Base-by-base conservation (phyloP, 768 basidiomycete species). In the Terana coerulea region DNA sequence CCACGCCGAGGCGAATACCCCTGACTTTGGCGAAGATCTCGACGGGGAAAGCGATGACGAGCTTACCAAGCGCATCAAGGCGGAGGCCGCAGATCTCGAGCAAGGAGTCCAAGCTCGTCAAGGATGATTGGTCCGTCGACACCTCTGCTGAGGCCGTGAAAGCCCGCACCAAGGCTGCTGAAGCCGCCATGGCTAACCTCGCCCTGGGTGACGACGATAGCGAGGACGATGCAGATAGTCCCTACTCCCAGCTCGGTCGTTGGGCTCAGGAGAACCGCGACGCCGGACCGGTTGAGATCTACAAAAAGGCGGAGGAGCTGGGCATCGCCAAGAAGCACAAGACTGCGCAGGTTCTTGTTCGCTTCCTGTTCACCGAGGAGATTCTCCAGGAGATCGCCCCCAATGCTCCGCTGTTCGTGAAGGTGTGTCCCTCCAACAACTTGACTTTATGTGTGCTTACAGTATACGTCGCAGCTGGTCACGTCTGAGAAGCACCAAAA, bases 281-380 rank as follows among this genome's bases (percentile, higher is more conserved):
- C 25, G 74, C 76, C 3, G 75, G 78, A 42, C 73, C 83, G 24
- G 74, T 88, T 45, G 81, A 86, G 21, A 80, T 95, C 35, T 92
- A 76, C 74, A 88, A 91, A 70, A 93, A 93, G 72, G 88, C 88
- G 1, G 86, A 95, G 63, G 94, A 95, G 45, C 65, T 94, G 21
- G 91, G 90, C 36, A 86, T 98, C 56, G 92, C 90, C 64, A 94
- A 90, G 75, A 98, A 97, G 70, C 91, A 98, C 76, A 95, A 88
- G 77, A 79, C 88, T 0, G 73, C 95, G 28, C 78, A 87, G 54
- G 84, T 93, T 37, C 72, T 99, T 48, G 87, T 84, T 17, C 88
- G 95, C 66, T 78, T 83, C 6, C 73, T 98, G 50, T 98, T 98
- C 70, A 85, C 85, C 7, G 79, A 79, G 35, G 73, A 91, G 30